phyloP scores from a whole-genome alignment of 257 asterid species.

The Solanum arcanum region DNA sequence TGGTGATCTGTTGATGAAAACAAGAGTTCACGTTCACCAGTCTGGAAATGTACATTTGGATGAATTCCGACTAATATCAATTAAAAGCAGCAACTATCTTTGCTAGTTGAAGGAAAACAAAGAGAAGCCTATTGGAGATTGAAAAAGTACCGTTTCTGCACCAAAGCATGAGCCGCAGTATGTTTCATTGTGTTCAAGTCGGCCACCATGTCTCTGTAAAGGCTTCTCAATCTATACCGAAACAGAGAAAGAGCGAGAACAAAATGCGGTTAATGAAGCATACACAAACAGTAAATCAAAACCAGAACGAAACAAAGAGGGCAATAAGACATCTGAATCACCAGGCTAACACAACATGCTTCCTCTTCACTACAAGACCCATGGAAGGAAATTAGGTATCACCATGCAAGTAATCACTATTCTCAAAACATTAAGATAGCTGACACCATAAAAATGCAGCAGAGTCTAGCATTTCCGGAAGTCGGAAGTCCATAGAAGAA shows the following conservation, averaged over 20 bases:
- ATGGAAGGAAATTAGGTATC: background rate
- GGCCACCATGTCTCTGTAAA: slow-evolving; percentile 92
- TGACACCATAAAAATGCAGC: background rate
- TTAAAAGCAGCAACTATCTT: background rate
- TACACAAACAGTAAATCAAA: background rate
- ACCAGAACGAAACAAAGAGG: background rate
- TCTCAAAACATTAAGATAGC: background rate
- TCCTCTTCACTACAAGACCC: background rate
- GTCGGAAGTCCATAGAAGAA: background rate
- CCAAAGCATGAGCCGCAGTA: slow-evolving; percentile 98
- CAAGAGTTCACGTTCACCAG: background rate
- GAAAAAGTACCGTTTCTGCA: slow-evolving; percentile 69
- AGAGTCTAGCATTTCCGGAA: background rate
- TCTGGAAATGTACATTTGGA: background rate
- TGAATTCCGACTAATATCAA: background rate
- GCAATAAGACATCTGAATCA: background rate
- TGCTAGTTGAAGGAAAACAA: background rate
- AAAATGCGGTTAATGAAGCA: background rate
- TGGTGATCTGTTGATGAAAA: background rate
- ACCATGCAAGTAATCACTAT: background rate
- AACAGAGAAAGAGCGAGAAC: background rate
- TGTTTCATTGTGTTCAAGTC: slow-evolving; percentile 89
- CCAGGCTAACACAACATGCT: background rate
- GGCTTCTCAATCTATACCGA: slow-evolving; percentile 85
- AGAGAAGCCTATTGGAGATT: background rate